These are phyloP conservation scores for Sporothrix inflata DNA, from an alignment of 2,329 filamentous ascomycete species.

Conservation along the genomic window DNA sequence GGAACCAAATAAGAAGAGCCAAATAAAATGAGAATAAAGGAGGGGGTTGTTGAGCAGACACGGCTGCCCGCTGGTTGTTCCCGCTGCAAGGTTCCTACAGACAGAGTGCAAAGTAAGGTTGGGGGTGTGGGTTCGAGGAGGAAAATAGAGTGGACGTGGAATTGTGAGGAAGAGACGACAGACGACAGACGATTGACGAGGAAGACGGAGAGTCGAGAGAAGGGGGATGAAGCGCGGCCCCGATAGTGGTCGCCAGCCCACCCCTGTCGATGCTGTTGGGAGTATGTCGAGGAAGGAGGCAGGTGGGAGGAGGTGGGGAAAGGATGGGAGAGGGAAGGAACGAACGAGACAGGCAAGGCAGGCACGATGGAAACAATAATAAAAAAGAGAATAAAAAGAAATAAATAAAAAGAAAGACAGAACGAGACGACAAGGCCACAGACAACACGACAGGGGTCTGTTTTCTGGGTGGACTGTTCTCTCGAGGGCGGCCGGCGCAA, in stretches of 20 bases:
- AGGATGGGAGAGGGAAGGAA: background rate
- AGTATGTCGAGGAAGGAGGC: slow-evolving; percentile 5
- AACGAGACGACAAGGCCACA: background rate
- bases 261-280: slow-evolving; percentile 19
- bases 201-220: background rate
- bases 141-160: background rate
- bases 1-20: background rate
- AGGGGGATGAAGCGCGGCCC: slow-evolving; percentile 21
- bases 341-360: slow-evolving; percentile 2
- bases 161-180: background rate
- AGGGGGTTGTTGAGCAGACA: background rate
- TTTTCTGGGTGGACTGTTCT: background rate
- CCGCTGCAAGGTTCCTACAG: background rate
- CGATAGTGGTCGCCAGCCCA: slow-evolving; percentile 21
- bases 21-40: background rate
- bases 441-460: background rate
- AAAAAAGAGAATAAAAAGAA: background rate
- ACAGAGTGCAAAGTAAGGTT: background rate
- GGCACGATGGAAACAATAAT: background rate
- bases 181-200: background rate
- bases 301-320: slow-evolving; percentile 1
- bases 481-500: background rate
- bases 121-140: background rate
- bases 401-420: background rate
- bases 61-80: slow-evolving; percentile 10